Conservation (phyloP, 2,329 filamentous ascomycete species). For the Alternaria conjuncta region DNA sequence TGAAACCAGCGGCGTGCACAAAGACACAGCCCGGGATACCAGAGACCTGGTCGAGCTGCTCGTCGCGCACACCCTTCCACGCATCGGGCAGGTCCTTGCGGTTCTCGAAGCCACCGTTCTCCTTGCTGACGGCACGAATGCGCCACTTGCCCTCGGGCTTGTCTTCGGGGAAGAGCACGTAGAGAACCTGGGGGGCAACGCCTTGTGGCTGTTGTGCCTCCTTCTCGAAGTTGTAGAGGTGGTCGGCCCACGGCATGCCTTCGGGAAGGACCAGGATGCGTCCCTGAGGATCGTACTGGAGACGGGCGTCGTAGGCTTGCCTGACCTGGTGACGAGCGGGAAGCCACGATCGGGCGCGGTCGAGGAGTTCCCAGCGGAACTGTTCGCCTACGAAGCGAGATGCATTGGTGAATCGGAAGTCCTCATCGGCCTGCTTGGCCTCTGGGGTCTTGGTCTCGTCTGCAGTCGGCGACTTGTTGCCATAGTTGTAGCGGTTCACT, state of each 20-base stretch:
- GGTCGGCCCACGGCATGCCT: conserved; percentile 93
- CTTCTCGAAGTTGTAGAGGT: conserved; percentile 86
- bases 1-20: conserved; percentile 93
- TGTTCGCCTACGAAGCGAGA: conserved; percentile 86
- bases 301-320: conserved; percentile 73
- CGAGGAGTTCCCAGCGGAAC: conserved; percentile 81
- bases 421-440: conserved; percentile 72
- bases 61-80: conserved; percentile 91
- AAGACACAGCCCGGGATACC: conserved; percentile 82
- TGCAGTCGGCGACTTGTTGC: conserved; percentile 53
- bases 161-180: conserved; percentile 89
- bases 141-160: conserved; percentile 84
- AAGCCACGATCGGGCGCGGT: conserved; percentile 79
- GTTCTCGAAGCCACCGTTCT: conserved; percentile 87
- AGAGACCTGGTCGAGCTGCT: conserved; percentile 75
- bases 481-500: conserved; percentile 85
- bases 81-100: conserved; percentile 87
- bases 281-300: conserved; percentile 72
- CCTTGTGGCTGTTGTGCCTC: conserved; percentile 49
- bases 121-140: conserved; percentile 87
- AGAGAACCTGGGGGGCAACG: conserved; percentile 69
- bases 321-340: conserved; percentile 83
- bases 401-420: conserved; percentile 78
- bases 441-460: conserved; percentile 44
- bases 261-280: conserved; percentile 80